These are phyloP conservation scores for Monilinia laxa DNA, from an alignment of 2,329 filamentous ascomycete genomes.

Conservation along the genomic window DNA sequence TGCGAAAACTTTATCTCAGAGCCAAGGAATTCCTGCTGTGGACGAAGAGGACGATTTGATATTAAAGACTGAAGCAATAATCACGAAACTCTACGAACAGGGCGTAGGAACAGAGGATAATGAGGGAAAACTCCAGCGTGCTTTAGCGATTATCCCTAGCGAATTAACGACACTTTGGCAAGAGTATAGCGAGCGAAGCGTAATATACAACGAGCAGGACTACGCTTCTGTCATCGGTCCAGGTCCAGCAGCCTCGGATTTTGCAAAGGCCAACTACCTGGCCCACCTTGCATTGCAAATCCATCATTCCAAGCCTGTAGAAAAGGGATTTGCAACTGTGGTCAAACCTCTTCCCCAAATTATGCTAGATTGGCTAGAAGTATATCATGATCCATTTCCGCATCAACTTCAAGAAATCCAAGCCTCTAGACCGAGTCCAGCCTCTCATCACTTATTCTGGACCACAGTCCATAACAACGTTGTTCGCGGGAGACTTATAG, in stretches of 20 bases:
- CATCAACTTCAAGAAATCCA: conserved; percentile 66
- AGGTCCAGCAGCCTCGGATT: conserved; percentile 58
- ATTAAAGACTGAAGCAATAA: conserved; percentile 69
- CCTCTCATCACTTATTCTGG: conserved; percentile 79
- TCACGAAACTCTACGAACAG: conserved; percentile 64
- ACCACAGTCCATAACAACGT: conserved; percentile 73
- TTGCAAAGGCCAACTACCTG: conserved; percentile 77
- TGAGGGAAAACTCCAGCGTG: conserved; percentile 55
- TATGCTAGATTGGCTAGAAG: conserved; percentile 79
- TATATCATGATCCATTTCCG: conserved; percentile 70
- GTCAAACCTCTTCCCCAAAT: conserved; percentile 68
- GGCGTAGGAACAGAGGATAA: conserved; percentile 58
- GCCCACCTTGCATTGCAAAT: conserved; percentile 75
- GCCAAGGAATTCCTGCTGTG: conserved; percentile 58
- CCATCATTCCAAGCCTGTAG: conserved; percentile 62
- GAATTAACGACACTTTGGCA: conserved; percentile 58
- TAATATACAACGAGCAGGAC: conserved; percentile 52
- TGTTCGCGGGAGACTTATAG: conserved; percentile 70
- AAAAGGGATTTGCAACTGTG: conserved; percentile 28
- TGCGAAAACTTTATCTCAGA: conserved; percentile 66
- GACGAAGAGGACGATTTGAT: conserved; percentile 71
- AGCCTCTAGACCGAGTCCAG: conserved; percentile 67
- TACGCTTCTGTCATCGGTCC: conserved; percentile 64
- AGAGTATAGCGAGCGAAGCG: conserved; percentile 47
- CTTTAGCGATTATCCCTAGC: conserved; percentile 54